Evolutionary conservation across 202 grass and related monocot species (phyloP), one percentile per base, ranked within the genome.

Genomic region (Eragrostis tef): DNA sequence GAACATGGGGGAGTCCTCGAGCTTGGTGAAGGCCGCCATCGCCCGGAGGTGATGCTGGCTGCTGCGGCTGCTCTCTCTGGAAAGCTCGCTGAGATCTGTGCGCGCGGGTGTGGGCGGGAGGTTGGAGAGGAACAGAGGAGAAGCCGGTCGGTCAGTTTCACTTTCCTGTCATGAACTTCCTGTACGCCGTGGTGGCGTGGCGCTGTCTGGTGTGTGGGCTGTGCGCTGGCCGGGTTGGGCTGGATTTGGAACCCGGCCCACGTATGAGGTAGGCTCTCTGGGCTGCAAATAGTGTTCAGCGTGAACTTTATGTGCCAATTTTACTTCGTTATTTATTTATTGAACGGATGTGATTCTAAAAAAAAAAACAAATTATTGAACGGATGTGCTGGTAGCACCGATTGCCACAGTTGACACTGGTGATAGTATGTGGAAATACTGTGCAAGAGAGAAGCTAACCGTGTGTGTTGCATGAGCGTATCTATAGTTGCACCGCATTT

Each of bases 1-100:
- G 83, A 95, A 95, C 92, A 98, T 98, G 39, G 95, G 95, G 17
- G 95, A 98, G 77, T 98, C 95, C 78, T 95, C 95, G 41, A 98
- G 90, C 90, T 93, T 98, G 80, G 91, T 85, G 87, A 98, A 98
- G 80, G 90, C 79, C 69, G 88, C 90, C 95, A 98, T 26, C 39
- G 43, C 9, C 49, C n/a, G 70, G 20, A 50, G 67, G 79, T 58
- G 54, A 73, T 56, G 87, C 71, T 58, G 87, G 87, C 82, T 49
- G 87, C 82, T 65, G 70, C 13, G 65, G 53, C 50, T 20, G 70
- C 51, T 70, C 79, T 72, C 29, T 78, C 66, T 27, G 58, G 58
- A 79, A 82, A 89, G 83, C 73, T 86, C 13, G 59, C 1, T 50
- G 79, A 86, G 87, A 89, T 89, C 87, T 89, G 83, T 73, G 78